A percentile compares a stretch with the other conserved stretches of the same genome.
Conservation (phyloP, 495 filamentous ascomycete species). For the Penicillium flavigenum region DNA sequence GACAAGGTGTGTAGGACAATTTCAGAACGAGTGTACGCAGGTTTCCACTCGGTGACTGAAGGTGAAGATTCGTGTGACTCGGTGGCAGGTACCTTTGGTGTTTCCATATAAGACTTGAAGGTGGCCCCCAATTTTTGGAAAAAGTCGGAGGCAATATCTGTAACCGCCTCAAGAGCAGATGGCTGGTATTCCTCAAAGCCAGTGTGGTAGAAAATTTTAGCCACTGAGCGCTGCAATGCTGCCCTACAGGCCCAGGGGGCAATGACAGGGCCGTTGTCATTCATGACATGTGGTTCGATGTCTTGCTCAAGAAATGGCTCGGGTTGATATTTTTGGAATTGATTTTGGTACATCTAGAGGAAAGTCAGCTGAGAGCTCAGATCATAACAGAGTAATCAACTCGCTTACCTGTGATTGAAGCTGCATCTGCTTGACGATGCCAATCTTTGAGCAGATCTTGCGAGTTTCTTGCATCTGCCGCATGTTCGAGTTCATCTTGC, state of each 20-base stretch:
- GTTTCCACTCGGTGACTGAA: constrained; percentile 50
- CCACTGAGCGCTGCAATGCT: constrained; percentile 84
- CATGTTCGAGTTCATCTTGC: constrained; percentile 85
- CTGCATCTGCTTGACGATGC: constrained; percentile 99
- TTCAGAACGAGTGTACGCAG: constrained; percentile 75
- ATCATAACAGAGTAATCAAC: neutral
- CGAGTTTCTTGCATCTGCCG: constrained; percentile 94
- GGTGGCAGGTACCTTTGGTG: constrained; percentile 62
- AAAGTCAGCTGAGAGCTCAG: constrained; percentile 8
- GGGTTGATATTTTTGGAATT: constrained; percentile 96
- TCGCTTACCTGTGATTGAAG: constrained; percentile 82
- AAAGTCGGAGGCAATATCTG: constrained; percentile 86
- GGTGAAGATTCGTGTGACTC: constrained; percentile 36
- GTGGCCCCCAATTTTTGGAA: constrained; percentile 79
- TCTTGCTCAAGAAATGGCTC: constrained; percentile 88
- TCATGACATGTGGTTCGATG: constrained; percentile 77
- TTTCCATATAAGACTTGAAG: constrained; percentile 77
- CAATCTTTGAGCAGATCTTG: constrained; percentile 93
- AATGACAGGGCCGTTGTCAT: constrained; percentile 85
- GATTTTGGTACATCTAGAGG: constrained; percentile 87
- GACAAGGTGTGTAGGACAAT: constrained; percentile 80
- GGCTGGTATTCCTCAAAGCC: constrained; percentile 98
- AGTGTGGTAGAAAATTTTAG: constrained; percentile 93
- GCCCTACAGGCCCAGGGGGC: constrained; percentile 73
- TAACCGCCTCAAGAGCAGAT: constrained; percentile 84